phyloP scores from a whole-genome alignment of 164 flowering plant genomes.

The Kalanchoe fedtschenkoi region DNA sequence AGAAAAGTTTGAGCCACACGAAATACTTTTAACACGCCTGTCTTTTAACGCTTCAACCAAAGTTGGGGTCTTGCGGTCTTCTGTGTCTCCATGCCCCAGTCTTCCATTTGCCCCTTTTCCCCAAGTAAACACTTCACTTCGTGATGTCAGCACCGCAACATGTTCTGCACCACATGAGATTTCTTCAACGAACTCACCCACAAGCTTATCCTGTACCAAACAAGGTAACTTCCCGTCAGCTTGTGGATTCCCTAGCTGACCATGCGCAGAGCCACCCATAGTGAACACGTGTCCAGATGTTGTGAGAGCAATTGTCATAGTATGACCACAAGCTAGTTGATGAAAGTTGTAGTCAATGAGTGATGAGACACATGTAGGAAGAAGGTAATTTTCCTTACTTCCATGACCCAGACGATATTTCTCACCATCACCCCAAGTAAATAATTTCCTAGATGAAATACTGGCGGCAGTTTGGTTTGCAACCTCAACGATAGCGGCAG shows the following conservation, averaged over 20 bases:
- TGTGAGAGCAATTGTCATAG: slow-evolving; percentile 59
- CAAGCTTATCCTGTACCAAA: slow-evolving; percentile 61
- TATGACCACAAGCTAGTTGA: slow-evolving; percentile 73
- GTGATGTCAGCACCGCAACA: slow-evolving; percentile 68
- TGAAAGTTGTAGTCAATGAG: slow-evolving; percentile 59
- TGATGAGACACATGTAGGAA: slow-evolving; percentile 59
- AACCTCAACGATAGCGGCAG: slow-evolving; percentile 77
- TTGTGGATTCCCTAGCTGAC: slow-evolving; percentile 67
- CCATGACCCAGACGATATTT: slow-evolving; percentile 76
- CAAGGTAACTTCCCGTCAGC: slow-evolving; percentile 55
- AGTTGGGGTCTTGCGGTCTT: slow-evolving; percentile 42
- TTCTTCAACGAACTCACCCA: slow-evolving; percentile 65
- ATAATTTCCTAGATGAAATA: slow-evolving; percentile 43
- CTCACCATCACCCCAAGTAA: slow-evolving; percentile 93
- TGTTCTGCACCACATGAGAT: slow-evolving; percentile 67
- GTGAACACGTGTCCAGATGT: slow-evolving; percentile 74
- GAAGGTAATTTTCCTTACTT: slow-evolving; percentile 43
- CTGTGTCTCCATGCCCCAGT: slow-evolving; percentile 49
- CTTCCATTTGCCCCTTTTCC: slow-evolving; percentile 55
- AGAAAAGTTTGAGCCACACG: slow-evolving; percentile 50
- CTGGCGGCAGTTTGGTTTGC: slow-evolving; percentile 27
- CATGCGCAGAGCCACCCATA: slow-evolving; percentile 53
- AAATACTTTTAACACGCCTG: slow-evolving; percentile 34
- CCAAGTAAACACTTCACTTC: slow-evolving; percentile 75
- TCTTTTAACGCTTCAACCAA: slow-evolving; percentile 43